These are phyloP conservation scores for Globisporangium acanthophoron DNA, from an alignment of 352 stramenopile species.

Conservation along the genomic window DNA sequence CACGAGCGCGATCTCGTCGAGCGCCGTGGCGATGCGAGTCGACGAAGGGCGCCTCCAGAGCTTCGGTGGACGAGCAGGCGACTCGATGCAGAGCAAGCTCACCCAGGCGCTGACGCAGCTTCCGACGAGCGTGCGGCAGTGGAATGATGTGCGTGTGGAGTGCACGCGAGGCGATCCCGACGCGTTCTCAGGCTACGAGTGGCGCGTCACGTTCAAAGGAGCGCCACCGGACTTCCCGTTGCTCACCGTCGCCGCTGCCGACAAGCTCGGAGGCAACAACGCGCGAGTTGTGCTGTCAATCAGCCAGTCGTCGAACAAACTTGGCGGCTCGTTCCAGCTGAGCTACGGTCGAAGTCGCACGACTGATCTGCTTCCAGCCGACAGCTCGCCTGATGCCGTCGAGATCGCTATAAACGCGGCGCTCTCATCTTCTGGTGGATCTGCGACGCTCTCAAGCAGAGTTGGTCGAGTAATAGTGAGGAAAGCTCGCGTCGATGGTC, in stretches of 20 bases:
- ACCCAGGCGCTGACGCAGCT: slow-evolving; percentile 6
- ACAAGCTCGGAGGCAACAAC: slow-evolving; percentile 4
- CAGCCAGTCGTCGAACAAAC: slow-evolving; percentile 12
- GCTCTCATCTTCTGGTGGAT: not conserved
- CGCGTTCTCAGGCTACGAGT: slow-evolving; percentile 8
- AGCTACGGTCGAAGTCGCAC: slow-evolving; percentile 1
- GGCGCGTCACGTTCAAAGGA: slow-evolving; percentile 25
- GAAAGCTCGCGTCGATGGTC: slow-evolving; percentile 8
- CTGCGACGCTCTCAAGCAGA: not conserved
- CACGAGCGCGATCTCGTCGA: slow-evolving; percentile 19
- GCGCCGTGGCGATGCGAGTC: slow-evolving; percentile 24
- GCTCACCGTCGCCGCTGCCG: slow-evolving; percentile 10
- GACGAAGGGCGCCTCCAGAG: slow-evolving; percentile 24
- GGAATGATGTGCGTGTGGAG: slow-evolving; percentile 2
- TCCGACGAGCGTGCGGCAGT: not conserved
- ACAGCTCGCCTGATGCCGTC: slow-evolving; percentile 3
- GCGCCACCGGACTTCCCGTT: slow-evolving; percentile 20
- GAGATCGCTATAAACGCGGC: slow-evolving; percentile 11
- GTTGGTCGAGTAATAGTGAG: slow-evolving; percentile 7
- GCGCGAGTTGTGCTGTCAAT: slow-evolving; percentile 6
- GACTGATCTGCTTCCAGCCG: slow-evolving; percentile 4
- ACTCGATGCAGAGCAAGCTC: slow-evolving; percentile 28
- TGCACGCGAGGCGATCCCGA: slow-evolving; percentile 9
- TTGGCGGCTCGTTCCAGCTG: slow-evolving; percentile 18
- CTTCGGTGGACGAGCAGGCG: slow-evolving; percentile 19